Conservation (phyloP, 345 rosid species). For the Citropsis articulata region DNA sequence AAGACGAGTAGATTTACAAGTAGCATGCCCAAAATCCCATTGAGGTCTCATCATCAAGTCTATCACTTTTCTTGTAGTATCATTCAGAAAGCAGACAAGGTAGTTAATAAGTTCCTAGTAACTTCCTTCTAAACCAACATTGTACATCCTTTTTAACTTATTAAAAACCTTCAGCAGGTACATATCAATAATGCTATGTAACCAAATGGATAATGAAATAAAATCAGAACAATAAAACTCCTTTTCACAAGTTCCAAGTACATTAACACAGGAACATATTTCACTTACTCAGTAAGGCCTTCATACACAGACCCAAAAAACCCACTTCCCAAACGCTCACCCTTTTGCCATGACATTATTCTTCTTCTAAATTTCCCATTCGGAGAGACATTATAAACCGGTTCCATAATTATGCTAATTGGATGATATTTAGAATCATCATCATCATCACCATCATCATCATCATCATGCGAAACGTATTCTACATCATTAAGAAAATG, state of each 20-base stretch:
- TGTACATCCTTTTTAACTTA: background rate
- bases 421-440: background rate
- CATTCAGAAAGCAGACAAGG: background rate
- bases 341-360: constrained; percentile 19
- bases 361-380: constrained; percentile 42
- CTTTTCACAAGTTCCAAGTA: too few species aligned
- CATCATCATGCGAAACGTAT: background rate
- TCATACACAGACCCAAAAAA: constrained; percentile 82
- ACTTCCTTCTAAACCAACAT: background rate
- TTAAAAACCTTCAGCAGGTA: too few species aligned
- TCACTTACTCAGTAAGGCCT: constrained; percentile 71
- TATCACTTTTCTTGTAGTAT: background rate
- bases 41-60: too few species aligned
- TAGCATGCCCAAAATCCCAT: too few species aligned
- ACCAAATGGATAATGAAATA: background rate
- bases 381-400: constrained; percentile 55
- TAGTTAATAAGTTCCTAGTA: background rate
- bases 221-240: constrained; percentile 22
- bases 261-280: too few species aligned
- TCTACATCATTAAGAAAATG: constrained; percentile 38
- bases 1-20: too few species aligned
- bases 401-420: constrained; percentile 4
- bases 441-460: background rate
- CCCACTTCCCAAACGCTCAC: constrained; percentile 57
- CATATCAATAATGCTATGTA: background rate